These are phyloP conservation scores for Cladosporium velox DNA, from an alignment of 2,329 filamentous ascomycete genomes.

Conservation along the genomic window DNA sequence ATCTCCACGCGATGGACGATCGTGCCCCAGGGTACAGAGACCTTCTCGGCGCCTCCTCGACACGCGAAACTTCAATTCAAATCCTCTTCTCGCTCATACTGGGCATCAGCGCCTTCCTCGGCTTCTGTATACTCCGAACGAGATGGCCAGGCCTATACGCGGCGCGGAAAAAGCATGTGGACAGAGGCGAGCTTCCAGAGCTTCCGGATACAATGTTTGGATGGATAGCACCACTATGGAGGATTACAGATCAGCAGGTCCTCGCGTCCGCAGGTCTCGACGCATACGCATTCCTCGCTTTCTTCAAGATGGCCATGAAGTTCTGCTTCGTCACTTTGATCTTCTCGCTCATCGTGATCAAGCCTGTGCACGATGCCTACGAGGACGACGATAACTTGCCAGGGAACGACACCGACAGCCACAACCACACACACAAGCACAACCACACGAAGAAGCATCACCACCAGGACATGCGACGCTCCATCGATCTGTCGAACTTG, in stretches of 20 bases:
- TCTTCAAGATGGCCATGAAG: slow-evolving; percentile 93
- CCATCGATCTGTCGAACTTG: slow-evolving; percentile 24
- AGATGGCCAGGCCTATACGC: slow-evolving; percentile 91
- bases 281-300: slow-evolving; percentile 91
- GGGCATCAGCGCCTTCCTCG: slow-evolving; percentile 69
- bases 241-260: slow-evolving; percentile 84
- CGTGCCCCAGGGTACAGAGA: slow-evolving; percentile 16
- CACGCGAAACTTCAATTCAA: slow-evolving; percentile 59
- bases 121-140: slow-evolving; percentile 81
- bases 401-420: slow-evolving; percentile 28
- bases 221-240: slow-evolving; percentile 87
- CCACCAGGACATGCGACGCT: slow-evolving; percentile 19
- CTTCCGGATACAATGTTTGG: slow-evolving; percentile 85
- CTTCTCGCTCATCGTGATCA: slow-evolving; percentile 77
- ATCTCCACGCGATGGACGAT: slow-evolving; percentile 10
- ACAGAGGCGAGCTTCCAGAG: slow-evolving; percentile 68
- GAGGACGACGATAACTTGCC: slow-evolving; percentile 43
- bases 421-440: slow-evolving; percentile 30
- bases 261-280: slow-evolving; percentile 88
- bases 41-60: slow-evolving; percentile 37
- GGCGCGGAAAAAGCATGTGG: slow-evolving; percentile 76
- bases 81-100: slow-evolving; percentile 70
- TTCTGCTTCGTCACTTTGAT: slow-evolving; percentile 78
- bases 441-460: slow-evolving; percentile 25
- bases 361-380: slow-evolving; percentile 79